These are phyloP conservation scores for Beauveria pseudobassiana DNA, from an alignment of 2,329 filamentous ascomycete species.

Conservation along the genomic window DNA sequence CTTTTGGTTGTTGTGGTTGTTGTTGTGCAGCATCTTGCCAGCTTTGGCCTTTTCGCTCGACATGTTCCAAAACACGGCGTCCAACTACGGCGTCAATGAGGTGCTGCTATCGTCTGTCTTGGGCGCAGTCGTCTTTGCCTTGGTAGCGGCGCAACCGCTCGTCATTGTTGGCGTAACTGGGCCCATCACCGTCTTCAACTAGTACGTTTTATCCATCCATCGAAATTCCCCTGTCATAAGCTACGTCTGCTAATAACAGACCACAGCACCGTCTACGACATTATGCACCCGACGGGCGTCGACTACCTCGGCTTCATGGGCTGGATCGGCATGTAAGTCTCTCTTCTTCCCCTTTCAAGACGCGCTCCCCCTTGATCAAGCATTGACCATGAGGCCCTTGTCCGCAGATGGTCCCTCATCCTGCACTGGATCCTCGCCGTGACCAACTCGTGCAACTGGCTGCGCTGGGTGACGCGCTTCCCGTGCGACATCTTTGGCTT, in stretches of 20 bases:
- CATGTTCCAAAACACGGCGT: constrained; percentile 84
- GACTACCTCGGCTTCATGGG: constrained; percentile 88
- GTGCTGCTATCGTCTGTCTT: constrained; percentile 81
- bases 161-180: constrained; percentile 85
- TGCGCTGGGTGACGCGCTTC: constrained; percentile 86
- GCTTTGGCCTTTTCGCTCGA: constrained; percentile 84
- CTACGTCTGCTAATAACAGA: neutral
- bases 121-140: constrained; percentile 70
- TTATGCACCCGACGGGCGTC: constrained; percentile 67
- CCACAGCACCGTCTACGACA: constrained; percentile 73
- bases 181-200: constrained; percentile 92
- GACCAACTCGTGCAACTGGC: constrained; percentile 78
- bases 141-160: constrained; percentile 75
- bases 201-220: constrained; percentile 37
- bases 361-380: neutral
- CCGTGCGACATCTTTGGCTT: constrained; percentile 93
- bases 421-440: constrained; percentile 80
- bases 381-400: neutral
- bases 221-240: neutral
- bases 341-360: neutral
- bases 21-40: constrained; percentile 61
- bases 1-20: neutral
- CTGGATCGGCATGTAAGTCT: constrained; percentile 69
- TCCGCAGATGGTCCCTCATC: constrained; percentile 64
- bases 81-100: constrained; percentile 85